These are phyloP conservation scores for Pisolithus marmoratus DNA, from an alignment of 768 basidiomycete genomes.

Conservation along the genomic window DNA sequence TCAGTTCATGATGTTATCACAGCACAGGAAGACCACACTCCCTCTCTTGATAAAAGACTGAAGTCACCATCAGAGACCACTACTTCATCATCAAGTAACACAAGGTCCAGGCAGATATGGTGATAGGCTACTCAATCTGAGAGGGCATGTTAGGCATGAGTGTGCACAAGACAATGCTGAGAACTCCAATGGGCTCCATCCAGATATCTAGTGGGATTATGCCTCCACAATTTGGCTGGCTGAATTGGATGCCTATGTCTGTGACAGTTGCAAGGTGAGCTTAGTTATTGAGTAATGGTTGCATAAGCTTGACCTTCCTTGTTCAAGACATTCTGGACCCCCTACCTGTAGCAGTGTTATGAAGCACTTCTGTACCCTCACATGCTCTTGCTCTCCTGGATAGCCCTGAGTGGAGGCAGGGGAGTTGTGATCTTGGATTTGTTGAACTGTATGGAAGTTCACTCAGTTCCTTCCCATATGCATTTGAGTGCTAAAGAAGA, in stretches of 20 bases:
- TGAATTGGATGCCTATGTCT: constrained; percentile 38
- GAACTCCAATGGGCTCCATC: constrained; percentile 7
- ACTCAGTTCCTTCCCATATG: constrained; percentile 72
- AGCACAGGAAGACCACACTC: constrained; percentile 75
- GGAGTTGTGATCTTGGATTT: constrained; percentile 85
- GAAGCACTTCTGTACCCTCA: constrained; percentile 78
- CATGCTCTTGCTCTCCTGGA: constrained; percentile 82
- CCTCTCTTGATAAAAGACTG: constrained; percentile 29
- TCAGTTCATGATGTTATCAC: constrained; percentile 76
- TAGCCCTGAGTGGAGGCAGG: constrained; percentile 74
- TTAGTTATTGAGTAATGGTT: neutral
- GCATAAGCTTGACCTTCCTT: constrained; percentile 6
- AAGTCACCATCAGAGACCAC: constrained; percentile 36
- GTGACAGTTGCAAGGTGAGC: constrained; percentile 41
- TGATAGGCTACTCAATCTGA: constrained; percentile 29
- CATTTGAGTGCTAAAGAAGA: constrained; percentile 81
- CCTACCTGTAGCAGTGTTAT: constrained; percentile 76
- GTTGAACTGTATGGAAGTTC: constrained; percentile 80
- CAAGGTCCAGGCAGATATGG: constrained; percentile 14
- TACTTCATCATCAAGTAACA: constrained; percentile 28
- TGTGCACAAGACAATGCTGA: constrained; percentile 5
- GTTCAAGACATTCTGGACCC: constrained; percentile 65
- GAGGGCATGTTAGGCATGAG: constrained; percentile 17
- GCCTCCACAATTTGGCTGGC: constrained; percentile 44
- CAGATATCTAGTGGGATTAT: constrained; percentile 27